Conservation (phyloP, 1,284 basidiomycete species). For the Amylostereum chailletii region DNA sequence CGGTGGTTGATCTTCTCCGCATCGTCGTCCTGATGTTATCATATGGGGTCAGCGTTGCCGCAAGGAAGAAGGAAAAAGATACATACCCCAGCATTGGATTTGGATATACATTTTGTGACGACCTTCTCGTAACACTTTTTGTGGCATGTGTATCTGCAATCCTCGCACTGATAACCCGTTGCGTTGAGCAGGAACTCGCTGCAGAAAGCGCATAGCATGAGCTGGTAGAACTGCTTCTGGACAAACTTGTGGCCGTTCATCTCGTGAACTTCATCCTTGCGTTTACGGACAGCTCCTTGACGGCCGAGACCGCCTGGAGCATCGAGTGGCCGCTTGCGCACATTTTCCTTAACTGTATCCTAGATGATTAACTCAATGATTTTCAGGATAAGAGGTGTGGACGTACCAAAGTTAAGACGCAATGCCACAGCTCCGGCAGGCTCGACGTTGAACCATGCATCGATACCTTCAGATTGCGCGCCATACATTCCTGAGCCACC, state of each 20-base stretch:
- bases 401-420: constrained; percentile 84
- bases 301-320: constrained; percentile 86
- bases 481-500: constrained; percentile 23
- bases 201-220: constrained; percentile 97
- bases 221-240: constrained; percentile 95
- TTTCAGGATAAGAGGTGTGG: background rate
- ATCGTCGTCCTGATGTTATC: constrained; percentile 69
- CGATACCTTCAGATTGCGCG: constrained; percentile 68
- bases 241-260: constrained; percentile 99
- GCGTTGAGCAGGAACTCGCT: constrained; percentile 97
- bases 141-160: constrained; percentile 98
- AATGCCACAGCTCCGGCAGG: constrained; percentile 91
- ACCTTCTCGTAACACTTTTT: constrained; percentile 99
- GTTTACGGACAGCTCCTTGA: constrained; percentile 96
- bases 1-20: constrained; percentile 99
- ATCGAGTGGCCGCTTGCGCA: constrained; percentile 90
- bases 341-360: constrained; percentile 85
- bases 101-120: constrained; percentile 98
- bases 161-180: constrained; percentile 97
- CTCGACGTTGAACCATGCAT: constrained; percentile 97
- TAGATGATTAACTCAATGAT: constrained; percentile 12
- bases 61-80: background rate
- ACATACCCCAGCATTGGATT: constrained; percentile 87
- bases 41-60: constrained; percentile 6
- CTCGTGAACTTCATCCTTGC: constrained; percentile 97